A percentile compares a stretch with the other conserved stretches of the same genome.
phyloP scores from a whole-genome alignment of 2,329 filamentous ascomycete genomes.

The Fusarium fujikuroi region DNA sequence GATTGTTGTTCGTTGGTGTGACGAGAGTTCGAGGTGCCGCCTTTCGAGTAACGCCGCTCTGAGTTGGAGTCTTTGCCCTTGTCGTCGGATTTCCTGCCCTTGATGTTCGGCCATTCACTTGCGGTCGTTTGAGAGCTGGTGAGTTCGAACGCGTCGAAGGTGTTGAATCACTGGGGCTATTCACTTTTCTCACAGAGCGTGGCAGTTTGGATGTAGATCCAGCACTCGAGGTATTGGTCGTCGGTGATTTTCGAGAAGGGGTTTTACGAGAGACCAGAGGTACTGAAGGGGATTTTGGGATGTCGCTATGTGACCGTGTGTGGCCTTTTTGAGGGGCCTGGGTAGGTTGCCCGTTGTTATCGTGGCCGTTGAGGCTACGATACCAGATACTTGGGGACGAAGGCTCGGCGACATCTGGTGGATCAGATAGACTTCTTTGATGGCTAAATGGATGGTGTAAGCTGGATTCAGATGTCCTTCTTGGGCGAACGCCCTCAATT shows the following conservation, averaged over 20 bases:
- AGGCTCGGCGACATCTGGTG: constrained; percentile 64
- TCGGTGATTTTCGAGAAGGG: constrained; percentile 38
- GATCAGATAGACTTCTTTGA: constrained; percentile 66
- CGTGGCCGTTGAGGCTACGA: constrained; percentile 50
- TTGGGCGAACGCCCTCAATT: constrained; percentile 62
- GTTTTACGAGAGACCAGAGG: constrained; percentile 49
- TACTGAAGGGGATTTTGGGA: constrained; percentile 53
- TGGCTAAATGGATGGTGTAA: constrained; percentile 63
- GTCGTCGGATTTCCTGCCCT: constrained; percentile 52
- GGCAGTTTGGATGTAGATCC: constrained; percentile 57
- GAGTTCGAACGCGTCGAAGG: constrained; percentile 67
- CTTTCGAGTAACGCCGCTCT: constrained; percentile 51
- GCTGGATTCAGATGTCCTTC: constrained; percentile 79
- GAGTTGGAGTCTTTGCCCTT: constrained; percentile 55
- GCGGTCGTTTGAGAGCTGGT: constrained; percentile 58
- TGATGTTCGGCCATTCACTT: constrained; percentile 54
- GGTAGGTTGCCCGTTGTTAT: constrained; percentile 30
- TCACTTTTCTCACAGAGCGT: constrained; percentile 58
- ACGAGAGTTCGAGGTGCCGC: constrained; percentile 55
- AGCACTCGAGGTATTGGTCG: constrained; percentile 40
- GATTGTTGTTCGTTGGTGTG: constrained; percentile 63
- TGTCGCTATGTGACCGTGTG: constrained; percentile 70
- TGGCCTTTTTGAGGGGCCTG: constrained; percentile 49
- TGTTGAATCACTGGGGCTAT: constrained; percentile 57
- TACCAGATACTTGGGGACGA: constrained; percentile 76